These are phyloP conservation scores for Musa itinerans DNA, from an alignment of 176 grass and related monocot species.

Conservation along the genomic window DNA sequence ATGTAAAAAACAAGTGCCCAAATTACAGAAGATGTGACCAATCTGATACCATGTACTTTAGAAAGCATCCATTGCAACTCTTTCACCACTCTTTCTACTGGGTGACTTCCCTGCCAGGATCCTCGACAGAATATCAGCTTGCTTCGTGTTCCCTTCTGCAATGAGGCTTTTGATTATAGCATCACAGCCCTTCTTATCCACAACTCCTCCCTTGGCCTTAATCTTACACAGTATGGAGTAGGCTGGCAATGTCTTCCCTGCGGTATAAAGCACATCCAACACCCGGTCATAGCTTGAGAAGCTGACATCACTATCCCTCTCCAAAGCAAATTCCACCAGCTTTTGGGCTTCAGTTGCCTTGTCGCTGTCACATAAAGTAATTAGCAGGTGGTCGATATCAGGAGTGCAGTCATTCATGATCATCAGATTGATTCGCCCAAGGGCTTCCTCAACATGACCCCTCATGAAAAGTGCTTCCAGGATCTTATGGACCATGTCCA, in stretches of 20 bases:
- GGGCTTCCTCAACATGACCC: constrained; percentile 83
- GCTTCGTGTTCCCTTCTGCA: constrained; percentile 78
- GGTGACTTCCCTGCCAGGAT: constrained; percentile 48
- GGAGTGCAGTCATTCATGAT: constrained; percentile 54
- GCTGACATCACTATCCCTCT: constrained; percentile 60
- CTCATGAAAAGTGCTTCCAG: constrained; percentile 70
- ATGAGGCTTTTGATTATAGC: constrained; percentile 60
- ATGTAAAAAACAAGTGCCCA: no score
- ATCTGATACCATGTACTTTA: not conserved
- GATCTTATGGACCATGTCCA: constrained; percentile 58
- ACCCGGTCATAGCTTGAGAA: constrained; percentile 74
- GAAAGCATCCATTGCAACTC: constrained; percentile 42
- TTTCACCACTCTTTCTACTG: constrained; percentile 36
- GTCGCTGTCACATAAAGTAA: constrained; percentile 50
- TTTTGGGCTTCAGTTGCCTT: constrained; percentile 76
- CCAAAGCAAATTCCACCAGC: constrained; percentile 65
- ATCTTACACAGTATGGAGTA: constrained; percentile 96
- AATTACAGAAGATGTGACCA: not conserved
- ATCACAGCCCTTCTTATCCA: constrained; percentile 65
- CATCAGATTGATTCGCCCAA: constrained; percentile 74
- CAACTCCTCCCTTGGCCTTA: constrained; percentile 71
- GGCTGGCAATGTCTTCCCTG: constrained; percentile 63
- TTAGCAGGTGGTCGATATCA: constrained; percentile 59
- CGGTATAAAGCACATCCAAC: constrained; percentile 59
- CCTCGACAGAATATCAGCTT: constrained; percentile 85